phyloP scores from a whole-genome alignment of 129 eudicot species.

The sunflower (Helianthus annuus) region HanXRQr2.0-SUNRISE NC_035442.2:17216645-17217144 shows the following conservation, averaged over 20 bases:
- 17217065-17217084: not conserved
- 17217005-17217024: slow-evolving; percentile 3
- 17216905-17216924: slow-evolving; percentile 30
- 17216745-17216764: not conserved
- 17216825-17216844: slow-evolving; percentile 28
- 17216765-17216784: not conserved
- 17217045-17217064: slow-evolving; percentile 3
- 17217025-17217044: slow-evolving; percentile 10
- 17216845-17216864: slow-evolving; percentile 25
- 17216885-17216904: slow-evolving; percentile 29
- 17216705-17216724: not conserved
- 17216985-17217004: slow-evolving; percentile 6
- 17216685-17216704: too few relatives aligned
- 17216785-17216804: not conserved
- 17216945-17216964: slow-evolving; percentile 20
- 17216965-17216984: slow-evolving; percentile 11
- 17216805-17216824: not conserved
- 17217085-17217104: too few relatives aligned
- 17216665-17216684: too few relatives aligned
- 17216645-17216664: too few relatives aligned
- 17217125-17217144: too few relatives aligned
- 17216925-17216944: slow-evolving; percentile 33
- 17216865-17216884: slow-evolving; percentile 29
- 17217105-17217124: too few relatives aligned
- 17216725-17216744: slow-evolving; percentile 37